Base-by-base conservation (phyloP, 1,284 basidiomycete genomes). In the Cutaneotrichosporon sp. region DNA sequence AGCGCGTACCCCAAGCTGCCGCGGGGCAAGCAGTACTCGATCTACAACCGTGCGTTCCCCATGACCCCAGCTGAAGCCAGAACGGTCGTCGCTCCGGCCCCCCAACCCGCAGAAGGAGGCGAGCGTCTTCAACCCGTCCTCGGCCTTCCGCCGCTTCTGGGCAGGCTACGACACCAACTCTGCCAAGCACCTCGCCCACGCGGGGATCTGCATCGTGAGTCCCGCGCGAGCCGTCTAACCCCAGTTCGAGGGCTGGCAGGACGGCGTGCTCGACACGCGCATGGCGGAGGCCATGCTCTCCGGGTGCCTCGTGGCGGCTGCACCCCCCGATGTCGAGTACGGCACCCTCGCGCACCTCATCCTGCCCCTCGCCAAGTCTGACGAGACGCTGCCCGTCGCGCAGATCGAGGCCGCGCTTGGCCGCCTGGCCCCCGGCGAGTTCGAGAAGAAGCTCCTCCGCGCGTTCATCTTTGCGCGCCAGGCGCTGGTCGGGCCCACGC, bases 221-320 rank as follows among this genome's bases (percentile, higher is more conserved):
- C 25, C n/a, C 16, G 3, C 13, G 31, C 25, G 2, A 18, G 46
- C 49, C 59, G 18, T 51, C 16, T 42, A 18, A 42, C 18, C 18
- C 8, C 49, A 72, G 70, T 74, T 74, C 56, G 74, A 74, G 34
- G 68, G 62, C 4, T 76, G 72, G 74, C 33, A 64, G 22, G 42
- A 67, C 9, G 74, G 72, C 8, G 22, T 65, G 7, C 31, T 73
- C 2, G 70, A 72, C 45, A 63, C 65, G n/a, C 47, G 70, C n/a
- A 67, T 75, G 47, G 69, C 65, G 2, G 58, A 73, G 54, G 74
- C 74, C 11, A 70, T 77, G 69, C 56, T 75, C 6, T 68, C 73
- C 0, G 75, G 74, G 0, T 77, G 75, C 54, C 62, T 75, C 4
- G 74, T 75, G 0, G 75, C 75, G 1, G 69, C 60, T 2, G 70